Evolutionary conservation across 2,329 filamentous ascomycete species (phyloP).

Genomic region (Coniochaeta sp.): DNA sequence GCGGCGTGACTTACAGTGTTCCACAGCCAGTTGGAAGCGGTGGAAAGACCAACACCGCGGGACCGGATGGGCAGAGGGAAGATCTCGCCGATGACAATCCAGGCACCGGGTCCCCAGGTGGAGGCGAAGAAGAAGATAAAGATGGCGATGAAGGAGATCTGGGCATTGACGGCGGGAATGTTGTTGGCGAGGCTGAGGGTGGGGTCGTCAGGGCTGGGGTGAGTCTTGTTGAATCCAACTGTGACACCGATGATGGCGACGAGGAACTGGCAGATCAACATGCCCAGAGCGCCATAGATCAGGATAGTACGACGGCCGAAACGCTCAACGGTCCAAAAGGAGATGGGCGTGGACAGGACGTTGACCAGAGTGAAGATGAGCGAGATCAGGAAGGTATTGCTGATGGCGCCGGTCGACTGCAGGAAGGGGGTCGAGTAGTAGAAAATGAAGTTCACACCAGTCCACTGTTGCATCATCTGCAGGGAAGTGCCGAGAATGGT

Average conservation of each 20-base stretch:
- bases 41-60: constrained; percentile 78
- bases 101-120: constrained; percentile 79
- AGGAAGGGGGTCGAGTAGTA: constrained; percentile 84
- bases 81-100: constrained; percentile 82
- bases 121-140: constrained; percentile 91
- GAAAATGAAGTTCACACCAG: constrained; percentile 91
- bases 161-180: constrained; percentile 52
- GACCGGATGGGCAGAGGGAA: constrained; percentile 86
- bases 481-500: constrained; percentile 65
- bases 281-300: constrained; percentile 70
- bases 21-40: constrained; percentile 89
- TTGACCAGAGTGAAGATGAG: constrained; percentile 86
- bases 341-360: constrained; percentile 75
- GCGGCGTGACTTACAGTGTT: constrained; percentile 44
- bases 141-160: constrained; percentile 85
- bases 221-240: constrained; percentile 44
- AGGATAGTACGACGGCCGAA: constrained; percentile 76
- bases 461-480: constrained; percentile 78
- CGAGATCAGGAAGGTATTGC: constrained; percentile 74
- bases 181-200: constrained; percentile 38
- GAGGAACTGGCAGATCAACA: constrained; percentile 83
- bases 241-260: constrained; percentile 70
- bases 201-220: constrained; percentile 36
- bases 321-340: constrained; percentile 79
- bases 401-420: constrained; percentile 66